phyloP scores from a whole-genome alignment of 257 asterid species.

The Rhazya stricta region DNA sequence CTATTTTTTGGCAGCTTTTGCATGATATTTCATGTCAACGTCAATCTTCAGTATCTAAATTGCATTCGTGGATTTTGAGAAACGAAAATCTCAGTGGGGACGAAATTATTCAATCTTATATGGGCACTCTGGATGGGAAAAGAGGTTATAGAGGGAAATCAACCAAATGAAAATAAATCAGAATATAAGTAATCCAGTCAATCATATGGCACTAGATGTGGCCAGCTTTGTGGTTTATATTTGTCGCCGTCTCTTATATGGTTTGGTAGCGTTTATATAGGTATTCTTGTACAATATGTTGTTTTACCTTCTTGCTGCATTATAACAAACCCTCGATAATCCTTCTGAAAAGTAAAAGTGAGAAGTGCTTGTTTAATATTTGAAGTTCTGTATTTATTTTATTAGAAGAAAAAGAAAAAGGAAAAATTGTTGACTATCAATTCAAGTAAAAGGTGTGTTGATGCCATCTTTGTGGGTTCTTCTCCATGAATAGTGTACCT shows the following conservation, averaged over 20 bases:
- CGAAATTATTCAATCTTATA: background rate
- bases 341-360: background rate
- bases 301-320: background rate
- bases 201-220: background rate
- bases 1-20: background rate
- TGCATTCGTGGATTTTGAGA: background rate
- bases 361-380: background rate
- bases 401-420: too few species aligned
- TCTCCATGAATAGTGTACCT: background rate
- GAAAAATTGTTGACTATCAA: background rate
- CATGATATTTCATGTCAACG: background rate
- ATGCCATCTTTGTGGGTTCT: slow-evolving; percentile 12
- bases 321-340: background rate
- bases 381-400: background rate
- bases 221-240: background rate
- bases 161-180: background rate
- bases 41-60: background rate
- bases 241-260: background rate
- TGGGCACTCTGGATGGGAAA: background rate
- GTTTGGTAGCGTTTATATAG: background rate
- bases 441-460: slow-evolving; percentile 9
- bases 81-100: background rate
- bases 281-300: background rate
- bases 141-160: background rate
- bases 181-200: background rate